A percentile compares a stretch with the other conserved stretches of the same genome.
phyloP scores from a whole-genome alignment of 2,329 filamentous ascomycete genomes.

The Fonsecaea erecta region DNA sequence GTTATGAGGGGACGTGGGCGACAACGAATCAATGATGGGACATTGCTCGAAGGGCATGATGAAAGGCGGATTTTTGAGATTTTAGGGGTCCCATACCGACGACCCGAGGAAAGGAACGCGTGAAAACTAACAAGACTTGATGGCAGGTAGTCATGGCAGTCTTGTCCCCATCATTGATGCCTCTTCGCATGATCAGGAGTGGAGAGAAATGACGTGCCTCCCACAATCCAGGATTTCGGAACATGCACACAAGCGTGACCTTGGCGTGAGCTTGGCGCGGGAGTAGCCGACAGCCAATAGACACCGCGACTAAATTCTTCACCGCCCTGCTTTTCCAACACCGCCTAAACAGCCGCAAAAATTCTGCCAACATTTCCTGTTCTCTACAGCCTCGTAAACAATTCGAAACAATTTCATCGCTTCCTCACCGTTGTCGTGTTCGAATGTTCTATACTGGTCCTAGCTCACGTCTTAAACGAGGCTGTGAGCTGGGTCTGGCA shows the following conservation, averaged over 20 bases:
- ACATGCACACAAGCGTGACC: neutral
- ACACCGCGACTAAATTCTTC: neutral
- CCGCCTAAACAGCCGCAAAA: constrained; percentile 8
- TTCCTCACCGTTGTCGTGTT: neutral
- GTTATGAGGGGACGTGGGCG: constrained; percentile 65
- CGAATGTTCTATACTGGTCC: neutral
- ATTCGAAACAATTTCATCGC: neutral
- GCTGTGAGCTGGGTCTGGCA: neutral
- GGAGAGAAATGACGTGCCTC: neutral
- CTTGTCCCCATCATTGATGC: neutral
- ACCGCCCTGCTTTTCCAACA: constrained; percentile 18
- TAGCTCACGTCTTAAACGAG: neutral
- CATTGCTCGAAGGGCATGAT: constrained; percentile 72
- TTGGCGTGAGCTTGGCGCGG: neutral
- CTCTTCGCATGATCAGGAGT: neutral
- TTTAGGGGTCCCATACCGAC: constrained; percentile 79
- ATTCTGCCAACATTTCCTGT: constrained; percentile 18
- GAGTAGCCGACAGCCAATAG: neutral
- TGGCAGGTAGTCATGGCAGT: neutral
- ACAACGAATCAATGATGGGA: constrained; percentile 68
- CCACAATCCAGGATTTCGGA: neutral
- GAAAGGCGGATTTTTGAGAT: constrained; percentile 82
- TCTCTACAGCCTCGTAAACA: neutral
- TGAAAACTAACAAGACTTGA: neutral
- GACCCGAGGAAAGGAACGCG: constrained; percentile 63